Conservation (phyloP, 495 filamentous ascomycete species). For the Penicillium coffeae region DNA sequence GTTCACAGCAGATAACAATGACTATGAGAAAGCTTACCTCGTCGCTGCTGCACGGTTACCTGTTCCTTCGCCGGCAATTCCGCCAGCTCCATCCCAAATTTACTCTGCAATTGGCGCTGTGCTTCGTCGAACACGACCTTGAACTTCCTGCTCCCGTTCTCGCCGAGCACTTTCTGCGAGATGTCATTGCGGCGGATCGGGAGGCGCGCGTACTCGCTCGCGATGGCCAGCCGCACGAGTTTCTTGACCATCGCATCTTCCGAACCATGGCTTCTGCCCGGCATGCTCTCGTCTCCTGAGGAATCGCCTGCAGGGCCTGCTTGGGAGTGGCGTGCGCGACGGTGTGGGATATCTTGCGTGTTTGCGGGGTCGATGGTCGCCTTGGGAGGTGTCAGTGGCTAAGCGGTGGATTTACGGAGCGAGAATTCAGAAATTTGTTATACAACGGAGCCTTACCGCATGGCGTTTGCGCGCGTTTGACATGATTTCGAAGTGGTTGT, state of each 20-base stretch:
- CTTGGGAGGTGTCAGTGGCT: too few relatives aligned
- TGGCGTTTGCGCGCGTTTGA: constrained; percentile 35
- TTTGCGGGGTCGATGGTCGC: constrained; percentile 13
- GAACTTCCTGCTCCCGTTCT: constrained; percentile 52
- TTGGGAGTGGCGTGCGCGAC: constrained; percentile 17
- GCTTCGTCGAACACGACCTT: constrained; percentile 64
- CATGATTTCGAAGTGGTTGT: constrained; percentile 21
- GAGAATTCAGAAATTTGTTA: constrained; percentile 8
- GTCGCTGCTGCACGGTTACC: constrained; percentile 66
- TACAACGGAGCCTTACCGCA: constrained; percentile 30
- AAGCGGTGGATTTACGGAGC: too few relatives aligned
- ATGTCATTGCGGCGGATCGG: constrained; percentile 78
- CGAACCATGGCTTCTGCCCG: not conserved
- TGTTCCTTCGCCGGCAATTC: constrained; percentile 81
- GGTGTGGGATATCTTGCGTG: constrained; percentile 13
- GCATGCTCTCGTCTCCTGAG: not conserved
- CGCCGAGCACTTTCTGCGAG: constrained; percentile 55
- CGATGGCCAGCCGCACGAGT: constrained; percentile 81
- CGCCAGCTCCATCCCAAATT: constrained; percentile 83
- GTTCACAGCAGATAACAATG: too few relatives aligned
- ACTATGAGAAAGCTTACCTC: constrained; percentile 57
- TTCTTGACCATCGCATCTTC: constrained; percentile 75
- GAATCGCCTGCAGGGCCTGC: not conserved
- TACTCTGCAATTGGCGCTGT: constrained; percentile 57
- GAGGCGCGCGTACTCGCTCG: constrained; percentile 80